Conservation (phyloP, 345 rosid genomes). For the Eucalyptus grandis region DNA sequence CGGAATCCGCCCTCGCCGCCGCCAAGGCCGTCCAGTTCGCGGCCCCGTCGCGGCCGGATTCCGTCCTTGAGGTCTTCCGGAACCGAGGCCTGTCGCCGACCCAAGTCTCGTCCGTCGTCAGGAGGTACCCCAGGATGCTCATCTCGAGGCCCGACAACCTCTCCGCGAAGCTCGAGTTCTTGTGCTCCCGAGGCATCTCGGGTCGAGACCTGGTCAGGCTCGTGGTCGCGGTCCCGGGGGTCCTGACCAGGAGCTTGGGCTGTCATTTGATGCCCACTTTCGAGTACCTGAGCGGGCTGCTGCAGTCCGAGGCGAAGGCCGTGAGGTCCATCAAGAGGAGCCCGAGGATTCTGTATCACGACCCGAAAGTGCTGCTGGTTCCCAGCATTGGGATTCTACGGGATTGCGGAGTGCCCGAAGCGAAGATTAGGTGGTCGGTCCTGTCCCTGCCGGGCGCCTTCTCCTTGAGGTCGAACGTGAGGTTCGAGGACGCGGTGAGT, state of each 20-base stretch:
- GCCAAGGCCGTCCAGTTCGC: neutral
- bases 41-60: slow-evolving; percentile 1
- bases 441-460: neutral
- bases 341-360: neutral
- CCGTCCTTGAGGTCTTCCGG: neutral
- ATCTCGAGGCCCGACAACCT: neutral
- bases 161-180: slow-evolving; percentile 11
- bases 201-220: neutral
- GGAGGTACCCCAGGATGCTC: neutral
- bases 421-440: neutral
- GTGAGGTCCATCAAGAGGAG: neutral
- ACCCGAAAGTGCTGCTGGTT: neutral
- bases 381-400: neutral
- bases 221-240: neutral
- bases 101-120: slow-evolving; percentile 3
- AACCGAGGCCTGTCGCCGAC: slow-evolving; percentile 4
- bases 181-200: slow-evolving; percentile 21
- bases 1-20: neutral
- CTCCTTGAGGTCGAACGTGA: neutral
- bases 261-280: slow-evolving; percentile 6
- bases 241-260: slow-evolving; percentile 8
- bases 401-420: slow-evolving; percentile 8
- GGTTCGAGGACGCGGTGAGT: neutral
- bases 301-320: neutral
- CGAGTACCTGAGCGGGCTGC: neutral